Percentiles rank a stretch among this genome's conserved stretches.
These are phyloP conservation scores for Fagopyrum esculentum DNA, from an alignment of 148 eudicot species.

Conservation along the genomic window DNA sequence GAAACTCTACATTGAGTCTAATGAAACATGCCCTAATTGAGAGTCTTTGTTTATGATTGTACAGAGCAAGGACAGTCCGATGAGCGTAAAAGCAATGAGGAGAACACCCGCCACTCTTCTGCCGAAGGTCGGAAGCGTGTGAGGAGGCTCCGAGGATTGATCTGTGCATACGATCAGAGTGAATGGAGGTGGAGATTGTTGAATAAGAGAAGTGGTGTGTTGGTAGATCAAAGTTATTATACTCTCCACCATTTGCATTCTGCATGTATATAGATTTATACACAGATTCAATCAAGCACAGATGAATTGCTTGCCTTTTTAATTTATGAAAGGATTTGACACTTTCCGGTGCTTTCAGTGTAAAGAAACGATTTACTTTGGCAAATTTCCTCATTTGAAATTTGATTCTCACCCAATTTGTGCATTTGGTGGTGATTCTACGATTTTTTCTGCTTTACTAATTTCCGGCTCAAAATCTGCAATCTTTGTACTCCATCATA, in stretches of 20 bases:
- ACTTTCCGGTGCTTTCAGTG: background rate
- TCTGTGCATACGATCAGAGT: background rate
- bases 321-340: background rate
- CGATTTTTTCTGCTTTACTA: background rate
- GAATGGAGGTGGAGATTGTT: conserved; percentile 7
- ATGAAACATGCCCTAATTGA: background rate
- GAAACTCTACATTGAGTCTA: background rate
- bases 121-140: conserved; percentile 17
- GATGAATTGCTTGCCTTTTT: background rate
- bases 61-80: conserved; percentile 70
- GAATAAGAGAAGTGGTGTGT: background rate
- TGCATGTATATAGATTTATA: background rate
- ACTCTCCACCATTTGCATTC: conserved; percentile 11
- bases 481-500: background rate
- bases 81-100: conserved; percentile 49
- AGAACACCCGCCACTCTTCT: conserved; percentile 40
- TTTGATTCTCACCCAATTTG: background rate
- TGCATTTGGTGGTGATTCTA: background rate
- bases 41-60: conserved; percentile 10
- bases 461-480: background rate
- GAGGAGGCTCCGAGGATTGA: conserved; percentile 11
- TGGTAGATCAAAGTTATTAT: background rate
- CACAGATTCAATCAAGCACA: background rate
- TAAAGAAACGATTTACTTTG: background rate
- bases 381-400: background rate